Conservation (phyloP, 1,139 yeast species). For the Pichia kudriavzevii region DNA sequence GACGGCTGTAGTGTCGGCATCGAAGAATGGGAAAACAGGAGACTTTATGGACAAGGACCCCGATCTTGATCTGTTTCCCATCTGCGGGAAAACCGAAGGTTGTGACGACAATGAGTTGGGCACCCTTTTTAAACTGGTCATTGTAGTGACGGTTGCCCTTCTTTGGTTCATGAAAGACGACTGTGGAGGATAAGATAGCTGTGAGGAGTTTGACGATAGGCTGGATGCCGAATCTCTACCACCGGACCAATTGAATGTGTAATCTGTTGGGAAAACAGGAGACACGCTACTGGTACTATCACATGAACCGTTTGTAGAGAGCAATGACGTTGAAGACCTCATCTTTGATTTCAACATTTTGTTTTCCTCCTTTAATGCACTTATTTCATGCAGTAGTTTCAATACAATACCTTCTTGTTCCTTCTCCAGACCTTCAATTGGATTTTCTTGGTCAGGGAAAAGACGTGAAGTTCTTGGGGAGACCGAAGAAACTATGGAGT, state of each 20-base stretch:
- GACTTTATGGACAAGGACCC: conserved; percentile 11
- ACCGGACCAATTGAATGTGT: neutral
- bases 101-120: conserved; percentile 1
- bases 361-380: conserved; percentile 45
- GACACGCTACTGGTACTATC: neutral
- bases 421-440: conserved; percentile 55
- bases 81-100: no score
- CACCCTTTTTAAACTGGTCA: conserved; percentile 11
- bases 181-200: conserved; percentile 12
- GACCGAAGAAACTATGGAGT: no score
- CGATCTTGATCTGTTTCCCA: conserved; percentile 11
- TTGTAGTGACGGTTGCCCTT: conserved; percentile 19
- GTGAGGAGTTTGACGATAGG: conserved; percentile 11
- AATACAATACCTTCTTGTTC: conserved; percentile 64
- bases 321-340: conserved; percentile 10
- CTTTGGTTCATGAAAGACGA: conserved; percentile 15
- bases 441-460: no score
- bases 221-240: neutral
- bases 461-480: no score
- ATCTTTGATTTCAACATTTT: conserved; percentile 26
- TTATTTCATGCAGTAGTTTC: conserved; percentile 50
- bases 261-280: conserved; percentile 6
- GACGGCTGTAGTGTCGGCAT: no score
- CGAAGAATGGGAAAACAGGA: no score
- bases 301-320: no score